phyloP scores from a whole-genome alignment of 306 rosid species.

The Abrus precatorius region DNA sequence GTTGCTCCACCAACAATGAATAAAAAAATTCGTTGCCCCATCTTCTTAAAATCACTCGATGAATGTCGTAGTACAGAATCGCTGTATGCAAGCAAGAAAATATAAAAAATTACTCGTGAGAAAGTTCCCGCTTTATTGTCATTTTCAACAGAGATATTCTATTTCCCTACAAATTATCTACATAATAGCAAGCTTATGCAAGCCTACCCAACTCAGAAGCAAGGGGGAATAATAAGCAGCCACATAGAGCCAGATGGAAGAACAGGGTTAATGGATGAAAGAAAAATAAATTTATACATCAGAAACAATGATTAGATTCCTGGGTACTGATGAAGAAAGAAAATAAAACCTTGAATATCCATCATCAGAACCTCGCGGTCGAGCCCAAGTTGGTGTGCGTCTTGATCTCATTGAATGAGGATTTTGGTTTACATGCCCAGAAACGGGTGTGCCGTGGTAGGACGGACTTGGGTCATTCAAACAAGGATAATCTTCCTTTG shows the following conservation, averaged over 20 bases:
- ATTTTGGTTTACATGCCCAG: conserved; percentile 57
- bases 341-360: conserved; percentile 86
- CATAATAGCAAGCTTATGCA: conserved; percentile 28
- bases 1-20: conserved; percentile 97
- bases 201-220: conserved; percentile 7
- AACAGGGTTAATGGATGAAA: conserved; percentile 17
- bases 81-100: conserved; percentile 53
- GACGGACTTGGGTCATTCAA: conserved; percentile 87
- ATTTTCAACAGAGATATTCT: conserved; percentile 23
- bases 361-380: conserved; percentile 90
- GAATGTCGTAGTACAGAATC: conserved; percentile 89
- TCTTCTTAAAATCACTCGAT: conserved; percentile 91
- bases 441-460: conserved; percentile 67
- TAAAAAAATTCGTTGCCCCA: conserved; percentile 88
- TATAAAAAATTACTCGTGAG: conserved; percentile 19
- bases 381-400: conserved; percentile 91
- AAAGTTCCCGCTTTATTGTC: neutral
- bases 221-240: neutral
- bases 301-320: conserved; percentile 35
- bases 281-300: conserved; percentile 14
- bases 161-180: conserved; percentile 12
- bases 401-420: conserved; percentile 94
- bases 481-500: conserved; percentile 95
- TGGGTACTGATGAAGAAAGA: conserved; percentile 14
- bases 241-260: conserved; percentile 5